phyloP scores from a whole-genome alignment of 2,329 filamentous ascomycete genomes.

The Pseudogymnoascus sp. region DNA sequence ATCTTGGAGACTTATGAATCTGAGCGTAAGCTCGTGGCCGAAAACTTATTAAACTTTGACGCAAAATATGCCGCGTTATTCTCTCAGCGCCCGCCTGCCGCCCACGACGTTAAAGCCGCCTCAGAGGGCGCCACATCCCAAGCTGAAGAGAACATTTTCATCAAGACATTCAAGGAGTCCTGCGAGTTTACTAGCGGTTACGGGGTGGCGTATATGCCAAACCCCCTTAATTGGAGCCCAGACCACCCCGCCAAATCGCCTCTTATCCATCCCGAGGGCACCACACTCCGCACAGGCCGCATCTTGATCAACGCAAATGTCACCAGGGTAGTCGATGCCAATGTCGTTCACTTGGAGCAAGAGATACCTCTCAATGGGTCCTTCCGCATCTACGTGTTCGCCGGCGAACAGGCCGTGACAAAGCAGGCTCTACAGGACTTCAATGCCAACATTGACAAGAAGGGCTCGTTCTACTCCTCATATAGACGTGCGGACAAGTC shows the following conservation, averaged over 20 bases:
- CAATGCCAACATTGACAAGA: conserved; percentile 52
- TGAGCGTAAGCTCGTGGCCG: conserved; percentile 77
- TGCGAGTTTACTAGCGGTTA: conserved; percentile 93
- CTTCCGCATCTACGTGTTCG: conserved; percentile 80
- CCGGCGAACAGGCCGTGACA: conserved; percentile 55
- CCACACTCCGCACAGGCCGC: conserved; percentile 63
- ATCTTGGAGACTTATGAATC: conserved; percentile 78
- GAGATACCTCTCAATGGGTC: conserved; percentile 82
- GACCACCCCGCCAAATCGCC: conserved; percentile 62
- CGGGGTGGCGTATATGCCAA: conserved; percentile 76
- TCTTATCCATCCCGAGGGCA: conserved; percentile 58
- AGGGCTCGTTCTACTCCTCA: conserved; percentile 62
- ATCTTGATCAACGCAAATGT: conserved; percentile 73
- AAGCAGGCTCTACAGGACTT: conserved; percentile 62
- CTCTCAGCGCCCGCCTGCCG: conserved; percentile 66
- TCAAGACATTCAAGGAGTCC: conserved; percentile 81
- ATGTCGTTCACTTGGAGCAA: conserved; percentile 83
- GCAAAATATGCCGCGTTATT: conserved; percentile 85
- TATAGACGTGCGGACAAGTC: conserved; percentile 56
- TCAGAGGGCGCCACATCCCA: conserved; percentile 30
- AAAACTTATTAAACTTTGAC: conserved; percentile 79
- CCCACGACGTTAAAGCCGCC: conserved; percentile 63
- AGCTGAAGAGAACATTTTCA: conserved; percentile 64
- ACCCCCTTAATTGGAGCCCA: conserved; percentile 74
- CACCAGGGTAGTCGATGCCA: conserved; percentile 79